Evolutionary conservation across 192 early-diverging fungal species (phyloP).

Genomic region (Coemansia sp.): DNA sequence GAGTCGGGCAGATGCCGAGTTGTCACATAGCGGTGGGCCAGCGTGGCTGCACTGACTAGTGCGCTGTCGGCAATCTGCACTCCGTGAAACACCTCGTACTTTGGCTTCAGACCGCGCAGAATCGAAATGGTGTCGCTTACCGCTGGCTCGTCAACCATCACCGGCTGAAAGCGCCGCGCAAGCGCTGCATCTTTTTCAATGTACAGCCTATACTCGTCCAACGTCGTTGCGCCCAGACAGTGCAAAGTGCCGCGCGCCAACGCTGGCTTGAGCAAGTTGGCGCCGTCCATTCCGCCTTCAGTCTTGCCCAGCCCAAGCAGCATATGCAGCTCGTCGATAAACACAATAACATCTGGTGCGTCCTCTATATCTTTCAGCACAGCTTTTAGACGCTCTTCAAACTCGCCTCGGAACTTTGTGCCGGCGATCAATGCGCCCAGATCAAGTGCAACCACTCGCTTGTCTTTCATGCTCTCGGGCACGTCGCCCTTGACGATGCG

Average conservation of each 20-base stretch:
- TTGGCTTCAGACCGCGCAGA: constrained; percentile 72
- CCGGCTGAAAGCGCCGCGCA: constrained; percentile 75
- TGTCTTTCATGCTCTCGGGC: constrained; percentile 75
- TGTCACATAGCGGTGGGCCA: constrained; percentile 74
- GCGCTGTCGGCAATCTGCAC: constrained; percentile 75
- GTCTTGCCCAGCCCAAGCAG: constrained; percentile 73
- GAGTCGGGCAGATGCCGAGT: constrained; percentile 76
- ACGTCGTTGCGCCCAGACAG: constrained; percentile 76
- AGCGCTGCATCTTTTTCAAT: constrained; percentile 76
- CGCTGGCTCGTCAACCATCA: constrained; percentile 69
- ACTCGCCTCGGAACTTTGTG: constrained; percentile 69
- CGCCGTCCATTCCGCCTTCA: constrained; percentile 77
- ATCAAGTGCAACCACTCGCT: constrained; percentile 70
- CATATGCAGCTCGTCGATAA: constrained; percentile 80
- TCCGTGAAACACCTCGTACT: constrained; percentile 78
- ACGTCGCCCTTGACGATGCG: constrained; percentile 74
- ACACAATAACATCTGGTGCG: constrained; percentile 73
- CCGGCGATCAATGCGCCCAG: constrained; percentile 61
- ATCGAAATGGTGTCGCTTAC: constrained; percentile 75
- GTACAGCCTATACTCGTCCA: constrained; percentile 75
- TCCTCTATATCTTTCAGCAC: constrained; percentile 71
- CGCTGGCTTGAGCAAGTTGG: constrained; percentile 79
- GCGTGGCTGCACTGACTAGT: constrained; percentile 67
- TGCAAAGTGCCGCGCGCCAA: constrained; percentile 70
- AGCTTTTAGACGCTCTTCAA: constrained; percentile 77